Percentiles rank a stretch among this genome's conserved stretches.
These are phyloP conservation scores for Cladobotryum mycophilum DNA, from an alignment of 2,329 filamentous ascomycete genomes.

Conservation along the genomic window DNA sequence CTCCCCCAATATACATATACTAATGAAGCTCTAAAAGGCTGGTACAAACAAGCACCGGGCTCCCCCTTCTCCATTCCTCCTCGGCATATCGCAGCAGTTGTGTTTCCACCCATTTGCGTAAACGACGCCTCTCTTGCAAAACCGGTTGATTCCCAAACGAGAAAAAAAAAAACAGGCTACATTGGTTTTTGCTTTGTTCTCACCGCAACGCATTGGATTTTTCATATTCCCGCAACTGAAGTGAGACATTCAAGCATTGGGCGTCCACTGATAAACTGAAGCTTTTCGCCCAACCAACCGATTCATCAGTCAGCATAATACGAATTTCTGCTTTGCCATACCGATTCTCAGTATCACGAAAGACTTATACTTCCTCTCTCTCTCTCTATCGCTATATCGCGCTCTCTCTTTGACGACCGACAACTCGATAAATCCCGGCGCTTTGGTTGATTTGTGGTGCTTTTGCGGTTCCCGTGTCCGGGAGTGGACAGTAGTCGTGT, in stretches of 20 bases:
- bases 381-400: no score
- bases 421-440: constrained; percentile 9
- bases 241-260: constrained; percentile 25
- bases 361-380: no score
- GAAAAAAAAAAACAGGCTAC: no score
- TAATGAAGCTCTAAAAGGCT: constrained; percentile 4
- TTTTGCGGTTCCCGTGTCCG: constrained; percentile 17
- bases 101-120: constrained; percentile 3
- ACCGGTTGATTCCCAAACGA: constrained; percentile 15
- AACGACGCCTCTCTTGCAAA: constrained; percentile 8
- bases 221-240: constrained; percentile 19
- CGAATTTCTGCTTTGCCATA: constrained; percentile 11
- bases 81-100: constrained; percentile 12
- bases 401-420: constrained; percentile 1
- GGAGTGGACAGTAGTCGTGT: constrained; percentile 25
- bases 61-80: constrained; percentile 22
- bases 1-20: background rate
- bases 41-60: constrained; percentile 23
- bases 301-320: constrained; percentile 12
- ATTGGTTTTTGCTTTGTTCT: constrained; percentile 14
- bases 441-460: constrained; percentile 13
- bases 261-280: background rate
- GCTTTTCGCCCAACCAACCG: constrained; percentile 8
- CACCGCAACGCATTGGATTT: constrained; percentile 19
- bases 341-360: background rate